Percentiles rank a stretch among this genome's conserved stretches.
phyloP scores from a whole-genome alignment of 164 flowering plant genomes.

The Magnolia changhungtana region DNA sequence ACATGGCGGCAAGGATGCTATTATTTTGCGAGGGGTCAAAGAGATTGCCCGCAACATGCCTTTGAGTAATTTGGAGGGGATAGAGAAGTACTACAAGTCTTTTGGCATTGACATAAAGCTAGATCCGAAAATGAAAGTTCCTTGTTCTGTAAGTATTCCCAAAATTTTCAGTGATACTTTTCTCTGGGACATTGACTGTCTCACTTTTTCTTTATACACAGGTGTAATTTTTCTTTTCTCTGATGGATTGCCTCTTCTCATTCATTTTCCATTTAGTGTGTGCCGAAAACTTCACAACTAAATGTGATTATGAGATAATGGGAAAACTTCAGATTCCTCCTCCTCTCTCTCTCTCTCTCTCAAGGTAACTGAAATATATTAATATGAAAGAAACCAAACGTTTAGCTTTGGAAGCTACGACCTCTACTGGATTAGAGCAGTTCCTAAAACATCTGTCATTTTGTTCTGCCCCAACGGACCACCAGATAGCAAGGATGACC shows the following conservation, averaged over 20 bases:
- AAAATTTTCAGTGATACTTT: neutral
- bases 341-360: too few species aligned
- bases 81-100: slow-evolving; percentile 68
- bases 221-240: too few species aligned
- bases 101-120: slow-evolving; percentile 58
- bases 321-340: neutral
- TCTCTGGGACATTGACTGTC: neutral
- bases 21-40: slow-evolving; percentile 70
- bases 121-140: slow-evolving; percentile 84
- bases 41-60: slow-evolving; percentile 60
- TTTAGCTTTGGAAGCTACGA: too few species aligned
- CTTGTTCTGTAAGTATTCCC: slow-evolving; percentile 69
- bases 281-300: neutral
- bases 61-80: slow-evolving; percentile 54
- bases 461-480: too few species aligned
- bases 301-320: neutral
- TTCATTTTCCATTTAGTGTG: neutral
- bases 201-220: too few species aligned
- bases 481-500: too few species aligned
- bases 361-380: too few species aligned
- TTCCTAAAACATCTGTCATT: too few species aligned
- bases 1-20: slow-evolving; percentile 80
- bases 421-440: too few species aligned
- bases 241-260: neutral
- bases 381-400: too few species aligned